Evolutionary conservation across 306 rosid genomes (phyloP).

Genomic region (Betula pendula): DNA sequence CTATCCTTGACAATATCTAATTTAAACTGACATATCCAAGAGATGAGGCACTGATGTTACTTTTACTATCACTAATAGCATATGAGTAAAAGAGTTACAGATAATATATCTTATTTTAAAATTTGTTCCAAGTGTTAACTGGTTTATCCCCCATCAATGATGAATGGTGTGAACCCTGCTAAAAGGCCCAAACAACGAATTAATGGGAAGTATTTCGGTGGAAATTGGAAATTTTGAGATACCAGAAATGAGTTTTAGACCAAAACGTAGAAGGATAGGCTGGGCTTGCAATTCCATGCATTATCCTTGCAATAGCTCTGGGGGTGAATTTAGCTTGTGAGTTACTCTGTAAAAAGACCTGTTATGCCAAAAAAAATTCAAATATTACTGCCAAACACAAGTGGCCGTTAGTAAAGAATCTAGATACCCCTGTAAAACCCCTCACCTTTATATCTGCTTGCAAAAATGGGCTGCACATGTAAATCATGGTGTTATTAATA

Average conservation of each 20-base stretch:
- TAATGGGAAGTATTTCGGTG: background rate
- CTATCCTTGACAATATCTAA: background rate
- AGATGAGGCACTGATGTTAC: background rate
- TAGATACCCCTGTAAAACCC: conserved; percentile 12
- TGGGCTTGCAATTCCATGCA: conserved; percentile 97
- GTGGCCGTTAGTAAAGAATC: conserved; percentile 24
- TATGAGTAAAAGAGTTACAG: background rate
- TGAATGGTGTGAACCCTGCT: conserved; percentile 11
- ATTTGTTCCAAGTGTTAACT: background rate
- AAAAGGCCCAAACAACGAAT: conserved; percentile 1
- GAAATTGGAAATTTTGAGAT: conserved; percentile 14
- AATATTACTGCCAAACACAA: conserved; percentile 20
- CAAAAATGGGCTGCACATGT: conserved; percentile 79
- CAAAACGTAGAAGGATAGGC: conserved; percentile 79
- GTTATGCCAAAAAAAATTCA: conserved; percentile 34
- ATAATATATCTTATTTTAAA: background rate
- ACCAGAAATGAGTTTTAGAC: conserved; percentile 96
- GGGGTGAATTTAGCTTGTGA: conserved; percentile 85
- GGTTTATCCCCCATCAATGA: background rate
- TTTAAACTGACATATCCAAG: background rate
- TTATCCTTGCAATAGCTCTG: conserved; percentile 88
- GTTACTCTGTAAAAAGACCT: conserved; percentile 88
- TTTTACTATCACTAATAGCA: background rate
- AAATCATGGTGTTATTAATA: conserved; percentile 41
- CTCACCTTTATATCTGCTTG: conserved; percentile 90